phyloP scores from a whole-genome alignment of 306 rosid species.

The Prunus mira region DNA sequence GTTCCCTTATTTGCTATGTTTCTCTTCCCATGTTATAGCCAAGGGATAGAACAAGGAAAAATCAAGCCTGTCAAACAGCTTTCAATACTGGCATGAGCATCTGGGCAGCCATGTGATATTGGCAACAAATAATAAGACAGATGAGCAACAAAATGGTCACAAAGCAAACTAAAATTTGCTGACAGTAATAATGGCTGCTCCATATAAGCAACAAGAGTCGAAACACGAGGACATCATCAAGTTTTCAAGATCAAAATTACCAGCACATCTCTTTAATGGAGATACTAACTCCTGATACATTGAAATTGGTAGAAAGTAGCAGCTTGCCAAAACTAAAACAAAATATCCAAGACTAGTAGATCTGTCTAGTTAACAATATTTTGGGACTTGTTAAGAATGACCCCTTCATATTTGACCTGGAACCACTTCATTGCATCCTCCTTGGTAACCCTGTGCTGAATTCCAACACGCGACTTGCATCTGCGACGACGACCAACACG shows the following conservation, averaged over 20 bases:
- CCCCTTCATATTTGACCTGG: slow-evolving; percentile 65
- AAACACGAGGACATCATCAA: not conserved
- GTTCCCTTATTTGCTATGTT: too few species aligned
- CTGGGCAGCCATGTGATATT: not conserved
- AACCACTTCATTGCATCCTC: slow-evolving; percentile 70
- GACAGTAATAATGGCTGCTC: not conserved
- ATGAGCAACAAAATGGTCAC: not conserved
- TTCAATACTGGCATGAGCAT: not conserved
- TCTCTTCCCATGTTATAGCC: too few species aligned
- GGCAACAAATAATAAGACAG: not conserved
- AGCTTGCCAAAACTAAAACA: slow-evolving; percentile 16
- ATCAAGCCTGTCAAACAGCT: not conserved
- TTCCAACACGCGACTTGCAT: slow-evolving; percentile 58
- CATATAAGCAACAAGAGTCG: not conserved
- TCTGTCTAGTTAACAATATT: slow-evolving; percentile 17
- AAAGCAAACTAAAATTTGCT: too few species aligned
- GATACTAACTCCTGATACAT: not conserved
- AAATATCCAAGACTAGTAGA: not conserved
- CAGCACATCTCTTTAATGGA: not conserved
- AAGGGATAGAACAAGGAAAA: too few species aligned
- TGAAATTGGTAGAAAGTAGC: not conserved
- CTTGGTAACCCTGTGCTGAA: slow-evolving; percentile 57
- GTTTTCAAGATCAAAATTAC: not conserved
- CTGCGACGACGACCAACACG: slow-evolving; percentile 55
- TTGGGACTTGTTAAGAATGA: slow-evolving; percentile 61